Evolutionary conservation across 2,329 filamentous ascomycete species (phyloP).

Genomic region (Diplodia seriata): DNA sequence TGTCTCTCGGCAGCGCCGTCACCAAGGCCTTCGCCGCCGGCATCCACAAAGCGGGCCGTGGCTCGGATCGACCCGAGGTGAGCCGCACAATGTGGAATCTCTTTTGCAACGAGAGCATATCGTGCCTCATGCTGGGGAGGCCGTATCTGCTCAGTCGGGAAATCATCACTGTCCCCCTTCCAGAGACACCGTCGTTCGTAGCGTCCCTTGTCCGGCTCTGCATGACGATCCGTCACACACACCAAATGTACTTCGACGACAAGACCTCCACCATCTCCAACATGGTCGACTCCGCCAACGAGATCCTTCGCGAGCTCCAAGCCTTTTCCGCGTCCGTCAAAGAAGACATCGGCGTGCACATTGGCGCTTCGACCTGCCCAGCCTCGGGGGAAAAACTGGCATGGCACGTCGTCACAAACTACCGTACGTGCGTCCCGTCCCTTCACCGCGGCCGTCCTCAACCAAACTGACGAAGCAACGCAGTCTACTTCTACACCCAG

Average conservation of each 20-base stretch:
- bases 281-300: neutral
- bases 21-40: slow-evolving; percentile 12
- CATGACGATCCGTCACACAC: slow-evolving; percentile 1
- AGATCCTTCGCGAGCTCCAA: slow-evolving; percentile 2
- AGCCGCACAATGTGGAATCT: slow-evolving; percentile 8
- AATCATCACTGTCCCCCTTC: slow-evolving; percentile 4
- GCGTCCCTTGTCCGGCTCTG: slow-evolving; percentile 5
- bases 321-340: neutral
- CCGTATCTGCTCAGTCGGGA: slow-evolving; percentile 1
- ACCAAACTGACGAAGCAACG: neutral
- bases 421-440: slow-evolving; percentile 6
- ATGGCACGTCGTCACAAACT: slow-evolving; percentile 3
- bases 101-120: slow-evolving; percentile 23
- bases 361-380: neutral
- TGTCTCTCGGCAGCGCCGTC: slow-evolving; percentile 11
- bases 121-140: slow-evolving; percentile 8
- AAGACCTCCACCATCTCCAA: neutral
- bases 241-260: slow-evolving; percentile 7
- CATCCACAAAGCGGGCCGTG: neutral
- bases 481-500: slow-evolving; percentile 23
- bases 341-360: neutral
- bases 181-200: neutral
- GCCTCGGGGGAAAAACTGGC: neutral
- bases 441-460: neutral
- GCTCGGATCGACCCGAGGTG: neutral